These are phyloP conservation scores for Leishmania braziliensis DNA, from an alignment of 208 protist genomes.

Conservation along the genomic window DNA sequence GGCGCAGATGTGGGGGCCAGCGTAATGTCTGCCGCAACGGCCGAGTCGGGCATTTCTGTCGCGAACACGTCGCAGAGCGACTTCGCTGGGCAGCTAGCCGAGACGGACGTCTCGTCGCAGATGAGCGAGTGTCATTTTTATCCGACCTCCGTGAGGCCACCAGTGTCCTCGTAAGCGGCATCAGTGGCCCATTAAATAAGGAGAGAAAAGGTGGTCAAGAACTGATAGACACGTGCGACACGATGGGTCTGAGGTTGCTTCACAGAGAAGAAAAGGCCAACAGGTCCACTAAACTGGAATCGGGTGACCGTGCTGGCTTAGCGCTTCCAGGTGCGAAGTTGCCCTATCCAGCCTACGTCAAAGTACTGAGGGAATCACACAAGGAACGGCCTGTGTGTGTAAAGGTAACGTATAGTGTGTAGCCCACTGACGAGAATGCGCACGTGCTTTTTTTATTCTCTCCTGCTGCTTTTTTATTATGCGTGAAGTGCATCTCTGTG, in stretches of 20 bases:
- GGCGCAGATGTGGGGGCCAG: not conserved
- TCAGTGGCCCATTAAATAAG: not conserved
- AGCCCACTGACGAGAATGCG: not conserved
- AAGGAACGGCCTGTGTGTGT: not conserved
- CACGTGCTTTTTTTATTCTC: conserved; percentile 3
- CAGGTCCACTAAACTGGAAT: not conserved
- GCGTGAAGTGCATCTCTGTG: not conserved
- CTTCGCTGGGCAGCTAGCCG: conserved; percentile 17
- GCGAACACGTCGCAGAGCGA: conserved; percentile 11
- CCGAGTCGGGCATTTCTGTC: conserved; percentile 18
- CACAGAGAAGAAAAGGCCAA: not conserved
- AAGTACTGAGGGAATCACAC: not conserved
- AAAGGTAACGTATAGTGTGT: not conserved
- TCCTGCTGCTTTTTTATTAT: not conserved
- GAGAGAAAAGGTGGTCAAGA: not conserved
- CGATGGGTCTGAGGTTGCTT: not conserved
- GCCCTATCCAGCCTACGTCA: not conserved
- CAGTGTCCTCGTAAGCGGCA: not conserved
- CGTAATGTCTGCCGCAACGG: conserved; percentile 21
- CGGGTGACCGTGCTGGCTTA: not conserved
- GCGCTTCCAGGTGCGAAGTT: not conserved
- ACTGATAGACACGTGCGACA: not conserved
- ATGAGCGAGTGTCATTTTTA: not conserved
- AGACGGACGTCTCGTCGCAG: conserved; percentile 29
- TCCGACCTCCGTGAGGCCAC: not conserved